Evolutionary conservation across 345 rosid species (phyloP), one percentile per base, ranked within the genome.

Genomic region (Odontarrhena argentea): DNA sequence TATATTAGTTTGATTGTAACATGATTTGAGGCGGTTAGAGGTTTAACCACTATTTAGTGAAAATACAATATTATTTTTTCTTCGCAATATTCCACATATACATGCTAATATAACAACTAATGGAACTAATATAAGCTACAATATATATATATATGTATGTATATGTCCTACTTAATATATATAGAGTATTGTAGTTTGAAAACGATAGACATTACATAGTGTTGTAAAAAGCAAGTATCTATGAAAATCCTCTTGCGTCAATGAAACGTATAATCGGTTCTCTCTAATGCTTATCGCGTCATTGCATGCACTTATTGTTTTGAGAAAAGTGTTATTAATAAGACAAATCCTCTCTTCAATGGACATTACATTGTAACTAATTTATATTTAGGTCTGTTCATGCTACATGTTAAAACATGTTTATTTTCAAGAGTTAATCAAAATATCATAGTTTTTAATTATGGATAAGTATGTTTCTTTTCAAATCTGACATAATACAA

Each of bases 281-380:
- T 38, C 55, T 42, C n/a, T 69, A 69, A 43, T 69, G 74, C 74
- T 34, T 60, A 43, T 53, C 26, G 67, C 60, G 67, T 69, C 74
- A 69, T 32, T 41, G 60, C 60, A 52, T 69, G 60, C 67, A 60
- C 60, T 22, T 52, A 28, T 38, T 32, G n/a, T 54, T 69, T 40
- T 50, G 15, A 50, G 43, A 69, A 69, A 18, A 59, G 54, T 41
- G 37, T 4, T 24, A 37, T 26, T 6, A 14, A 25, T 38, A 4
- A 35, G 35, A 42, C 35, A 24, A 35, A 8, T 55, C 11, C 22
- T 22, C 26, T 5, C 46, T 50, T 50, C 9, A 41, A 2, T 41
- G 36, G 7, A 32, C 36, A 32, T 40, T 26, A 38, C 34, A 44
- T 32, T 12, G 34, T 4, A 9, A 44, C 25, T 32, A 12, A 3